Base-by-base conservation (phyloP, 2,329 filamentous ascomycete genomes). In the Aspergillus sp. region DNA sequence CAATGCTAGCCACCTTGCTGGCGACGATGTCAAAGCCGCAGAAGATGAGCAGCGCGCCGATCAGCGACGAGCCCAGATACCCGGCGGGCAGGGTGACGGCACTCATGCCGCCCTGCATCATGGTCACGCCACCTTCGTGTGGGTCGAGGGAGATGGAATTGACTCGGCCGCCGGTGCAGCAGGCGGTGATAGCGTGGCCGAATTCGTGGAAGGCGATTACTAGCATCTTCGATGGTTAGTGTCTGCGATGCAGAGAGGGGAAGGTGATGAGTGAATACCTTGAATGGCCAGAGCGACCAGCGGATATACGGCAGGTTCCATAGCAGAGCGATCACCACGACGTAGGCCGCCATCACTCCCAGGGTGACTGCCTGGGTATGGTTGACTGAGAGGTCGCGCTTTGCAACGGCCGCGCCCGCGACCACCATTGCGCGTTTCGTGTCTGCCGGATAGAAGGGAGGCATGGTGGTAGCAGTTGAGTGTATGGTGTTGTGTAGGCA, bases 141-240 rank as follows among this genome's bases (percentile, higher is more conserved):
- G 82, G 81, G 51, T 85, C 79, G 14, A 86, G 71, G 14, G 72
- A 78, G 49, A 88, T 86, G 24, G 75, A 80, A 52, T 84, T 75
- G 43, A 88, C 82, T 34, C 66, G 69, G 4, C 82, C 82, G 34
- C 82, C 82, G 0, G 82, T 88, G 38, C 77, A 72, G 41, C 79
- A 72, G 24, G 80, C 80, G 1, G 76, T 76, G 47, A 85, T 73
- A 30, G 82, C 82, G 58, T 88, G 82, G 8, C 80, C 75, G 50
- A 86, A 72, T 48, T 88, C 82, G 60, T 88, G 82, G 57, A 86
- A 88, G 24, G 82, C 82, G 42, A 88, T 86, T 32, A 84, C 80
- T 13, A 88, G 71, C 82, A 86, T 86, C 78, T 82, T 15, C 6
- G 16, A 47, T 25, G 40, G 24, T 26, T 25, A 5, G 12, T n/a